Evolutionary conservation across 1,284 basidiomycete species (phyloP).

Genomic region (Gomphus sp.): DNA sequence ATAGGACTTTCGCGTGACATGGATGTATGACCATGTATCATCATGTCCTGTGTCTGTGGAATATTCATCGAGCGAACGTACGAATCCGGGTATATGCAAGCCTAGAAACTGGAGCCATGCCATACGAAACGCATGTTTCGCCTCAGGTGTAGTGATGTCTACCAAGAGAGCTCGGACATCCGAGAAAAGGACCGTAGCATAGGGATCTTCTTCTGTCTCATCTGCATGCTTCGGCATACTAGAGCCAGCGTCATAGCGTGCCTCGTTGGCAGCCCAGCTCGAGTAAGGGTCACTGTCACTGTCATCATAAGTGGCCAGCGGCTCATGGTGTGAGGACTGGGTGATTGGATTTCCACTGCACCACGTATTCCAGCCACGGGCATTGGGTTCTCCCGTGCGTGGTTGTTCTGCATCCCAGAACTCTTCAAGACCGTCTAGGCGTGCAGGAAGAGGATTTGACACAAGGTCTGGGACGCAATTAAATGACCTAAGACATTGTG

Average conservation of each 20-base stretch:
- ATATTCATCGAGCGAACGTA: slow-evolving; percentile 27
- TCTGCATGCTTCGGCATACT: slow-evolving; percentile 50
- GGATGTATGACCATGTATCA: slow-evolving; percentile 52
- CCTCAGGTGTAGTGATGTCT: slow-evolving; percentile 39
- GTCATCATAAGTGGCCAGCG: slow-evolving; percentile 14
- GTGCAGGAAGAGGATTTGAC: slow-evolving; percentile 31
- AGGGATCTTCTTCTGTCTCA: slow-evolving; percentile 54
- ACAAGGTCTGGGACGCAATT: slow-evolving; percentile 35
- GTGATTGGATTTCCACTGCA: slow-evolving; percentile 27
- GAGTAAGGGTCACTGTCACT: slow-evolving; percentile 49
- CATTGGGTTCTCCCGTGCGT: slow-evolving; percentile 50
- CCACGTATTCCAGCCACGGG: slow-evolving; percentile 60
- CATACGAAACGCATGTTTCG: slow-evolving; percentile 58
- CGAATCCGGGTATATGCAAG: slow-evolving; percentile 62
- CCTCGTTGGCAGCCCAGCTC: slow-evolving; percentile 62
- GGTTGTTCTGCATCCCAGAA: slow-evolving; percentile 71
- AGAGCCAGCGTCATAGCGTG: slow-evolving; percentile 31
- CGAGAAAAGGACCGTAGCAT: slow-evolving; percentile 67
- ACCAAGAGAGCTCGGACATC: slow-evolving; percentile 72
- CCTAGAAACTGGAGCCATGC: slow-evolving; percentile 75
- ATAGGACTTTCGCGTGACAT: slow-evolving; percentile 33
- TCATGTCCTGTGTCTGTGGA: slow-evolving; percentile 29
- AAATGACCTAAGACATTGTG: slow-evolving; percentile 38
- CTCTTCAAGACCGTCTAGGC: slow-evolving; percentile 52
- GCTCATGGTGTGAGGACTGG: background rate